Evolutionary conservation across 2,329 filamentous ascomycete genomes (phyloP), one percentile per base, ranked within the genome.

Genomic region (Colletotrichum theobromicola): DNA sequence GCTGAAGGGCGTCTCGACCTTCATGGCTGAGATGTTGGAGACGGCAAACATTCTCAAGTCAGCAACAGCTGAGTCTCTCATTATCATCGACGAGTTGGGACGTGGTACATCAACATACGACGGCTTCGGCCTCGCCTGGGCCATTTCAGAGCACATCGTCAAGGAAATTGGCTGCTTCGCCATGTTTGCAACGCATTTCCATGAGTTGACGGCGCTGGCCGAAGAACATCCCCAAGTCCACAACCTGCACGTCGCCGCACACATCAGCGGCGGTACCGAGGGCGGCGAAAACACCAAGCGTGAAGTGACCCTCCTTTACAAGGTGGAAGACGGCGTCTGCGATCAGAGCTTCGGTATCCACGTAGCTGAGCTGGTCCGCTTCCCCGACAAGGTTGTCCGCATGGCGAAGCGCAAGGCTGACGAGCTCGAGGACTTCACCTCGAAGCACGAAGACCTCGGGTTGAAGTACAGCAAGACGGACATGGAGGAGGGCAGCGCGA

Each of bases 401-500:
- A 99, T 99, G 97, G 97, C 97, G n/a, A 98, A 98, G 86, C 92
- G 97, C 79, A 99, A 99, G 87, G 97, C 97, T 1, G 97, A 98
- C 83, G 97, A 99, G 88, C 89, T 99, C 42, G 97, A 99, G 83
- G 97, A 99, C 83, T 99, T 99, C 80, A 94, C 94, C 1, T 91
- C 91, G 65, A 96, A 95, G 85, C 92, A 94, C 79, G 93, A 94
- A 76, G 88, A 89, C 58, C 79, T 88, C 8, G 87, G 88, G 9
- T 83, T 90, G 57, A 86, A 90, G 78, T 95, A 95, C 81, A 94
- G 90, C 77, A 95, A 95, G 80, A 90, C 95, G 77, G 95, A 99
- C 78, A 94, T 98, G 1, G 95, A 98, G 79, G 92, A 96, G 82
- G 97, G 97, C 9, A 98, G 94, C 81, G 90, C 90, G 28, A 86